Conservation (phyloP, 2,329 filamentous ascomycete species). For the Trichophyton rubrum region DNA sequence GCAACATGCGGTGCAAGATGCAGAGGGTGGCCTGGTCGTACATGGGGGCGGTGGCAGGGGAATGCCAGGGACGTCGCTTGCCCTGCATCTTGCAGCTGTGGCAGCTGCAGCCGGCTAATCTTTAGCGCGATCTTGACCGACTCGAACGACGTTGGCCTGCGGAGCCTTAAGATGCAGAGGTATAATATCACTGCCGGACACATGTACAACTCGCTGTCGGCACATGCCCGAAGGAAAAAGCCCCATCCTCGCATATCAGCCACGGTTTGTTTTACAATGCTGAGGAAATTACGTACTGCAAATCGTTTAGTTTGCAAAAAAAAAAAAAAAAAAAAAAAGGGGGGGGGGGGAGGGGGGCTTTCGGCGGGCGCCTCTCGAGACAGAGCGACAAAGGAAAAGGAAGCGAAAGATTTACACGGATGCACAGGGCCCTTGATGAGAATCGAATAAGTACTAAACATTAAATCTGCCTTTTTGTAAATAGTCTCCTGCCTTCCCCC, state of each 20-base stretch:
- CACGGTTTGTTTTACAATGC: not conserved
- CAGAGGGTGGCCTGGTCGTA: not conserved
- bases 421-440: not conserved
- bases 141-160: not conserved
- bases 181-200: not conserved
- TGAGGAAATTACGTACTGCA: not conserved
- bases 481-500: not conserved
- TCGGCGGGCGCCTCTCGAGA: not conserved
- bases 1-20: not conserved
- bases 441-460: not conserved
- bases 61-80: not conserved
- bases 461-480: not conserved
- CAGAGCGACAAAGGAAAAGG: not conserved
- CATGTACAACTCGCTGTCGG: not conserved
- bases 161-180: not conserved
- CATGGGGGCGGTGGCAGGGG: not conserved
- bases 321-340: not conserved
- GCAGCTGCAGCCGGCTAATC: not conserved
- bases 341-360: not conserved
- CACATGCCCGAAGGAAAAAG: not conserved
- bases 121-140: constrained; percentile 3
- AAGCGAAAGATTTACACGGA: not conserved
- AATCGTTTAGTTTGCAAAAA: not conserved
- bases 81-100: not conserved
- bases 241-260: not conserved